Evolutionary conservation across 2,329 filamentous ascomycete species (phyloP).

Genomic region (Colletotrichum trifolii): DNA sequence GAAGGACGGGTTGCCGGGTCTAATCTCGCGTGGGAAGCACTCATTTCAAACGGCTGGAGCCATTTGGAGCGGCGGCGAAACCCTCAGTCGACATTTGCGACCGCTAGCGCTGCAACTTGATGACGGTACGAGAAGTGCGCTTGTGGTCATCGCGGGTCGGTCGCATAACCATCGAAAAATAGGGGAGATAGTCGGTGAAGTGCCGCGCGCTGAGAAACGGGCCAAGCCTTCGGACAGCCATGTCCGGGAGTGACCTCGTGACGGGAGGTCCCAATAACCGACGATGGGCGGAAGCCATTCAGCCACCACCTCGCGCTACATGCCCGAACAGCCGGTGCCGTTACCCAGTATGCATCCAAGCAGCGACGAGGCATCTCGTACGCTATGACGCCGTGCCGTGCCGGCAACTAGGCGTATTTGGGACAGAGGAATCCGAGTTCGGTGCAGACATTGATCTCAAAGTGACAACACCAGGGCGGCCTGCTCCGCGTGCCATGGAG

Average conservation of each 20-base stretch:
- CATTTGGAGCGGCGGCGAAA: constrained; percentile 19
- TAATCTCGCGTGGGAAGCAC: constrained; percentile 35
- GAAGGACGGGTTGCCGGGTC: constrained; percentile 15
- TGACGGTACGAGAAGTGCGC: no score
- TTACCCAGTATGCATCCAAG: neutral
- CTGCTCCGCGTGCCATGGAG: no score
- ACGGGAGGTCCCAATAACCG: neutral
- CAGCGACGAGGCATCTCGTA: neutral
- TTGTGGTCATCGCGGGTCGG: neutral
- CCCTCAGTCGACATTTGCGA: constrained; percentile 6
- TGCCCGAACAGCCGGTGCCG: constrained; percentile 15
- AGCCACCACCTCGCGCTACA: constrained; percentile 6
- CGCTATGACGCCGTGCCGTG: constrained; percentile 24
- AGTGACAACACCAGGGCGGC: no score
- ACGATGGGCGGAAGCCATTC: constrained; percentile 3
- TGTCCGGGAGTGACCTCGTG: constrained; percentile 7
- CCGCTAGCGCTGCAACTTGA: constrained; percentile 7
- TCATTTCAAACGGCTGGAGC: constrained; percentile 32
- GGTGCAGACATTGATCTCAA: no score
- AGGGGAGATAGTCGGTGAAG: neutral
- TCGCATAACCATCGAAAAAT: constrained; percentile 12
- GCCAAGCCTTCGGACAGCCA: constrained; percentile 14
- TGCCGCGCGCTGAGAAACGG: neutral
- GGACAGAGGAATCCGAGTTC: neutral
- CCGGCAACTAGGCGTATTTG: constrained; percentile 16